Percentiles rank a stretch among this genome's conserved stretches.
Conservation (phyloP, 2,329 filamentous ascomycete species). For the Arachnomyces sp. region DNA sequence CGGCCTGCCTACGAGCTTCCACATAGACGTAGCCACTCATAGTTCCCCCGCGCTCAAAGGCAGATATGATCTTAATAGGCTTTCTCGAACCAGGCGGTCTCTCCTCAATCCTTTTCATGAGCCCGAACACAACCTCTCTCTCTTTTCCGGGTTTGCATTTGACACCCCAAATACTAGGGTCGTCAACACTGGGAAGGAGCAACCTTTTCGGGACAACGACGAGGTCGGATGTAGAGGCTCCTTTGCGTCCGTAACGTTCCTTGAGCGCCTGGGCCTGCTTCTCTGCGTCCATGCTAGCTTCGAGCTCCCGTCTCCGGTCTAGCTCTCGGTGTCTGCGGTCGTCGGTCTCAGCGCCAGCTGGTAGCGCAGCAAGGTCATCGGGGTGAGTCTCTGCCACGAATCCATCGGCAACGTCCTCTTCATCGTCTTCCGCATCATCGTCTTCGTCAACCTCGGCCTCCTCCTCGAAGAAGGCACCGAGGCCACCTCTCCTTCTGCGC, state of each 20-base stretch:
- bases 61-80: slow-evolving; percentile 74
- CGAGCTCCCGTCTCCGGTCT: slow-evolving; percentile 80
- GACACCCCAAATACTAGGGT: slow-evolving; percentile 92
- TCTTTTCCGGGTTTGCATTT: slow-evolving; percentile 94
- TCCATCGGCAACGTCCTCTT: slow-evolving; percentile 77
- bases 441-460: slow-evolving; percentile 96
- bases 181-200: slow-evolving; percentile 83
- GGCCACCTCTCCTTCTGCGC: slow-evolving; percentile 61
- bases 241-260: slow-evolving; percentile 77
- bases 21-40: slow-evolving; percentile 97
- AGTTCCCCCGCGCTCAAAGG: slow-evolving; percentile 78
- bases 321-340: slow-evolving; percentile 90
- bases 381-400: slow-evolving; percentile 86
- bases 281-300: slow-evolving; percentile 83
- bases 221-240: slow-evolving; percentile 58
- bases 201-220: slow-evolving; percentile 75
- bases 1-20: slow-evolving; percentile 77
- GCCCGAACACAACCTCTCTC: slow-evolving; percentile 75
- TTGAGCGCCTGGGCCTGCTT: slow-evolving; percentile 81
- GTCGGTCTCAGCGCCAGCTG: slow-evolving; percentile 68
- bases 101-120: slow-evolving; percentile 84
- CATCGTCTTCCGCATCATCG: slow-evolving; percentile 78
- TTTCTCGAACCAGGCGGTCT: slow-evolving; percentile 63
- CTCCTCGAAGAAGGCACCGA: slow-evolving; percentile 89
- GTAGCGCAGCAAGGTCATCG: slow-evolving; percentile 72